Base-by-base conservation (phyloP, 2,329 filamentous ascomycete genomes). In the Diaporthe batatas region DNA sequence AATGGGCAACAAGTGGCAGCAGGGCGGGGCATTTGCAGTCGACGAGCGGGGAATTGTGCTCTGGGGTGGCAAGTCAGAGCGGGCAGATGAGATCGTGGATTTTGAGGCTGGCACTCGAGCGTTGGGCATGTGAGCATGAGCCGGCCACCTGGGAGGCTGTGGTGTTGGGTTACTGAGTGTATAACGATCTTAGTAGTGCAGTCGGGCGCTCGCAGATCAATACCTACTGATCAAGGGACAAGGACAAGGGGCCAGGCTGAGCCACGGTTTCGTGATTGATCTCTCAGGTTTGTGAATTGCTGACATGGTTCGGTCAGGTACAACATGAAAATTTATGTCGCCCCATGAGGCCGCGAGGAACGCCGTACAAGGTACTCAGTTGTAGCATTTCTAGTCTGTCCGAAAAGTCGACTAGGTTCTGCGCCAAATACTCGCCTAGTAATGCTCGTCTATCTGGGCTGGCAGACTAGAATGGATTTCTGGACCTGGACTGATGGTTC, bases 1-100 rank as follows among this genome's bases (percentile, higher is more conserved):
- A 7, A 84, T 88, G 83, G 86, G 87, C 2, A 89, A 88, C 76
- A 89, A 89, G 80, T 89, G 87, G 87, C 87, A 88, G 78, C 85
- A 87, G 77, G 83, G 85, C 1, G 86, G 87, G 0, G 83, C 86
- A 2, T 89, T 87, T 79, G 85, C 86, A 5, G 80, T 89, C 3
- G 85, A 89, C 73, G 84, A 84, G 1, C 81, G 83, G 18, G 86
- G 86, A 11, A 85, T 82, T 10, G 84, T 89, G 2, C 81, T 87
- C 11, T 89, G 84, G 85, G 86, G 84, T 4, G 83, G 83, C 5
- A 88, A 87, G 77, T 85, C 85, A 3, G 70, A 80, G 55, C 81
- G 84, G 72, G 84, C 84, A 2, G 87, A 88, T 75, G 87, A 89
- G 77, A 78, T 86, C 58, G 83, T 89, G 83, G 84, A 87, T 74